Percentiles rank a stretch among this genome's conserved stretches.
Evolutionary conservation across 2,329 filamentous ascomycete species (phyloP).

Genomic region (Ascochyta lentis): DNA sequence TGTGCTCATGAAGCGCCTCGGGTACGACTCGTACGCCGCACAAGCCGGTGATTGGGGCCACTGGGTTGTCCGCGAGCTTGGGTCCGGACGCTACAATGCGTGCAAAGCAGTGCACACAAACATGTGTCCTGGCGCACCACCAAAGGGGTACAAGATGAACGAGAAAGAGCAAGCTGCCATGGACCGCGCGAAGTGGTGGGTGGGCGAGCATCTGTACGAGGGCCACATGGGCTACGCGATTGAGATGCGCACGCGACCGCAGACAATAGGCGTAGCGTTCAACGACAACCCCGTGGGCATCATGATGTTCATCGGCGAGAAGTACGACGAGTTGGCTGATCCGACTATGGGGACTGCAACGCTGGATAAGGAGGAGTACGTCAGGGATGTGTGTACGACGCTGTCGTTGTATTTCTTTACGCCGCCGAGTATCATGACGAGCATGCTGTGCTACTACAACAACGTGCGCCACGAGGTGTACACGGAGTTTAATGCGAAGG

Average conservation of each 20-base stretch:
- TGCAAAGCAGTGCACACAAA: constrained; percentile 53
- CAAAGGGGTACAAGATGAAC: constrained; percentile 38
- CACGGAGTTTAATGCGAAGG: constrained; percentile 44
- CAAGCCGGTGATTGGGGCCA: constrained; percentile 54
- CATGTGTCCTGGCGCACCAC: constrained; percentile 49
- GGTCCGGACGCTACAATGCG: constrained; percentile 40
- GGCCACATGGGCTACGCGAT: constrained; percentile 53
- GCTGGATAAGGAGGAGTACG: constrained; percentile 39
- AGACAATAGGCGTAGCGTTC: constrained; percentile 53
- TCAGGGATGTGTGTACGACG: constrained; percentile 38
- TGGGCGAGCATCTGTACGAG: constrained; percentile 38
- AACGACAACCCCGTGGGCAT: constrained; percentile 55
- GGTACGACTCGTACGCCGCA: constrained; percentile 49
- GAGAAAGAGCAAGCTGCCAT: constrained; percentile 43
- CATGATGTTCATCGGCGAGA: constrained; percentile 55
- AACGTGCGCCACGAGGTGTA: constrained; percentile 50
- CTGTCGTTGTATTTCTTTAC: constrained; percentile 49
- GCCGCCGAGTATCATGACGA: constrained; percentile 46
- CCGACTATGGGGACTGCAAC: constrained; percentile 34
- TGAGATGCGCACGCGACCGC: constrained; percentile 52
- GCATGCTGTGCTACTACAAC: constrained; percentile 49
- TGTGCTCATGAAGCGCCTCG: constrained; percentile 43
- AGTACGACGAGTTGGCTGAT: constrained; percentile 51
- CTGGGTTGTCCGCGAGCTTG: constrained; percentile 51
- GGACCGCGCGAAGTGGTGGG: constrained; percentile 44